Conservation (phyloP, 768 basidiomycete genomes). For the Candolleomyces efflorescens region DNA sequence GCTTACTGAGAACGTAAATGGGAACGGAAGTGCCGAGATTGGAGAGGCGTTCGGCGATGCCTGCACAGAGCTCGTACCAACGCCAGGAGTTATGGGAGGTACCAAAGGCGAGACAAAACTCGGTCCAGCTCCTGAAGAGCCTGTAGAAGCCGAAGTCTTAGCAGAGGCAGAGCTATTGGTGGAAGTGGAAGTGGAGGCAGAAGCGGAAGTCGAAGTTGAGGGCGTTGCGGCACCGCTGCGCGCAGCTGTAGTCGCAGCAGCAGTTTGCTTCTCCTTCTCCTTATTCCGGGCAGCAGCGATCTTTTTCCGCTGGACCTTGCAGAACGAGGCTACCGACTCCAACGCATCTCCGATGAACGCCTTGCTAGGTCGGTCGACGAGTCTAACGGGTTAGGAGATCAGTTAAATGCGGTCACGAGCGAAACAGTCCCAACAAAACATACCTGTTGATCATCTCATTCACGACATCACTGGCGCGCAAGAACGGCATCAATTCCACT, state of each 20-base stretch:
- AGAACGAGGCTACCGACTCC: slow-evolving; percentile 43
- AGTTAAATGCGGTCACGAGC: not conserved
- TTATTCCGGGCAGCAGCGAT: slow-evolving; percentile 13
- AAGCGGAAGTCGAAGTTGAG: not conserved
- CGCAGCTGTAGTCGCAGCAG: slow-evolving; percentile 7
- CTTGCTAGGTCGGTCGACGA: slow-evolving; percentile 54
- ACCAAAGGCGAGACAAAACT: too few species aligned
- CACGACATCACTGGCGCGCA: slow-evolving; percentile 46
- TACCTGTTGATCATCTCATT: slow-evolving; percentile 55
- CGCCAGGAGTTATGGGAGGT: too few species aligned
- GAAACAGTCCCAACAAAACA: slow-evolving; percentile 11
- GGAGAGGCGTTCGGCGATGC: too few species aligned
- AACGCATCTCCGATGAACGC: slow-evolving; percentile 48
- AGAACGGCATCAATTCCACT: slow-evolving; percentile 52
- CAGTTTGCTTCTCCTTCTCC: slow-evolving; percentile 17
- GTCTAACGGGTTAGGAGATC: slow-evolving; percentile 24
- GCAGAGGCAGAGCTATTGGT: not conserved
- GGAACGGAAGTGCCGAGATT: not conserved
- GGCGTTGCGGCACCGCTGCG: not conserved
- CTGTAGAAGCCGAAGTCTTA: not conserved
- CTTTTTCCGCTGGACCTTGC: slow-evolving; percentile 46
- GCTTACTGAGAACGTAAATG: not conserved
- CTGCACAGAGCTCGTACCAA: too few species aligned
- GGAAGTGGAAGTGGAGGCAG: not conserved
- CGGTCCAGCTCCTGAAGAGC: too few species aligned